phyloP scores from a whole-genome alignment of 441 rosid genomes.

The Bruguiera hainesii region DNA sequence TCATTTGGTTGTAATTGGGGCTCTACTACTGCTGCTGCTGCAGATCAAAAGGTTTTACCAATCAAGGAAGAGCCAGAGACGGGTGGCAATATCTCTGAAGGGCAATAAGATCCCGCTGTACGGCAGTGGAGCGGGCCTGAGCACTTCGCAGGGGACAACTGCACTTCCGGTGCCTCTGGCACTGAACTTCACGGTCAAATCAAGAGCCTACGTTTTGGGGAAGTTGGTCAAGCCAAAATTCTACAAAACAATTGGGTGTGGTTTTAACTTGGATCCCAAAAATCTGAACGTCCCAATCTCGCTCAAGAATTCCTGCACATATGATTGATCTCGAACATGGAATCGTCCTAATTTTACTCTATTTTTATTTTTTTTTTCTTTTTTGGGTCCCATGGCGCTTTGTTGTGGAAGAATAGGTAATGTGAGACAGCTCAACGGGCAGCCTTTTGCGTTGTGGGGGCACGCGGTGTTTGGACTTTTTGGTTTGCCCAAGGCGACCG shows the following conservation, averaged over 20 bases:
- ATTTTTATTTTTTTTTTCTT: background rate
- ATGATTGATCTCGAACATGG: slow-evolving; percentile 26
- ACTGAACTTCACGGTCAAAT: slow-evolving; percentile 55
- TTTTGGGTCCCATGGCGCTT: background rate
- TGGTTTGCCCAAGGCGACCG: slow-evolving; percentile 36
- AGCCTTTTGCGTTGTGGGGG: slow-evolving; percentile 28
- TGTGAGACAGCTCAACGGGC: slow-evolving; percentile 57
- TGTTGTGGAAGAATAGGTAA: slow-evolving; percentile 11
- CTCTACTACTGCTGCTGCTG: too few relatives aligned
- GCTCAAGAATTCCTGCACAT: slow-evolving; percentile 70
- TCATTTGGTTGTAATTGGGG: slow-evolving; percentile 17
- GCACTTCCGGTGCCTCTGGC: slow-evolving; percentile 54
- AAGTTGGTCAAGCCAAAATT: slow-evolving; percentile 85
- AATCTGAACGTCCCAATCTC: slow-evolving; percentile 55
- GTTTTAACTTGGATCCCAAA: slow-evolving; percentile 53
- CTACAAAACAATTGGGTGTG: slow-evolving; percentile 61
- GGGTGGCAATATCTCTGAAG: slow-evolving; percentile 48
- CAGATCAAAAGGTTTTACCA: slow-evolving; percentile 82
- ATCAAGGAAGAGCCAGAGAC: slow-evolving; percentile 69
- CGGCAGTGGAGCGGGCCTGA: slow-evolving; percentile 73
- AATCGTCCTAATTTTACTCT: background rate
- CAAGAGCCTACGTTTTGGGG: slow-evolving; percentile 82
- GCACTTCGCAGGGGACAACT: slow-evolving; percentile 43
- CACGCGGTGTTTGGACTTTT: slow-evolving; percentile 28
- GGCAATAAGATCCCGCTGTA: slow-evolving; percentile 77